Conservation (phyloP, 768 basidiomycete species). For the Lactarius deliciosus region DNA sequence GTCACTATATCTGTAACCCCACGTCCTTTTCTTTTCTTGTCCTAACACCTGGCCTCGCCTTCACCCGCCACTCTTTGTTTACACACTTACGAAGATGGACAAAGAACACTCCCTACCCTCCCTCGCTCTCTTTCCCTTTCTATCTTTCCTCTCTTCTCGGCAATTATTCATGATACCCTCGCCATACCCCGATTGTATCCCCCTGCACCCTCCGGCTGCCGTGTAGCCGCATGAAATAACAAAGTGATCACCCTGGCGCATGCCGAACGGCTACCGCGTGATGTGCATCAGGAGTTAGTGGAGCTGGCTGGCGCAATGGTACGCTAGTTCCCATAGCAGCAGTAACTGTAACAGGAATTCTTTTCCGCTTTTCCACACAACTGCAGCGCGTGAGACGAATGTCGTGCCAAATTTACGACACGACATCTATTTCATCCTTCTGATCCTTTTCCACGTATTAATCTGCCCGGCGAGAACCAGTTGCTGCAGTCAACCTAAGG, state of each 20-base stretch:
- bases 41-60: conserved; percentile 18
- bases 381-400: not conserved
- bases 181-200: conserved; percentile 27
- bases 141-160: conserved; percentile 13
- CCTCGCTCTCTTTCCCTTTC: not conserved
- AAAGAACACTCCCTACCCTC: conserved; percentile 12
- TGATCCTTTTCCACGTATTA: not conserved
- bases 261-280: conserved; percentile 1
- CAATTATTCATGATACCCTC: conserved; percentile 31
- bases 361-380: not conserved
- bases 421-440: not conserved
- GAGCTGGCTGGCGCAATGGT: too few species aligned
- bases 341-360: not conserved
- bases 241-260: conserved; percentile 27
- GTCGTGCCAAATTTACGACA: not conserved
- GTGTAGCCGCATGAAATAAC: conserved; percentile 29
- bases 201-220: conserved; percentile 22
- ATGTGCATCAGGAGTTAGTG: not conserved
- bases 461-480: not conserved
- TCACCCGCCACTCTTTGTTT: conserved; percentile 20
- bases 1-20: conserved; percentile 25
- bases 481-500: not conserved
- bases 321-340: too few species aligned
- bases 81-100: conserved; percentile 22
- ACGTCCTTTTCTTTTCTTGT: conserved; percentile 8